Evolutionary conservation across 2,329 filamentous ascomycete species (phyloP), one percentile per base, ranked within the genome.

Genomic region (Phaeosphaeriaceae sp.): DNA sequence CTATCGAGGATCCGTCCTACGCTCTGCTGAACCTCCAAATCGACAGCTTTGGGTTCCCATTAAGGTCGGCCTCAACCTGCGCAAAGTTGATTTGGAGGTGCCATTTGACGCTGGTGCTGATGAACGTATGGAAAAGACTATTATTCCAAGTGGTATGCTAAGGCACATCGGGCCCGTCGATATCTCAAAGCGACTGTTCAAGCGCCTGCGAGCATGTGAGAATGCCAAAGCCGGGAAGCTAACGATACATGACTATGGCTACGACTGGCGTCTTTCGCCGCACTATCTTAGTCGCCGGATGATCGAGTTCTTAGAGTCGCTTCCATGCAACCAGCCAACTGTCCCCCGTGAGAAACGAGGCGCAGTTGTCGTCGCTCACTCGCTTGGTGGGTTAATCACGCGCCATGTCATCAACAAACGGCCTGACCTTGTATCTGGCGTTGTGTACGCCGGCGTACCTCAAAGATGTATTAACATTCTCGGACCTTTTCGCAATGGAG

Each of bases 1-100:
- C 12, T 96, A 97, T 67, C 83, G 93, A 57, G 93, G 93, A 3
- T 96, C 92, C 0, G 82, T 97, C n/a, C 74, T 97, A 23, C 86
- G 92, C 23, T 95, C 91, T 9, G 88, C 90, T 9, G 87, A 91
- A 54, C 83, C 89, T 7, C 88, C 89, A 3, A 85, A 93, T 65
- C 86, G 91, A n/a, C 91, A 96, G 68, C 77, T 96, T 0, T 97
- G 93, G 93, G 90, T 95, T 1, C 92, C 92, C 0, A 87, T 97
- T 66, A 97, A 97, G 73, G 87, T 96, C 21, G 92, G 93, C 1
- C 77, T 97, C 42, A 96, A 96, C 61, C 83, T 97, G 53, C 87
- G 92, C 46, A 96, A 94, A 68, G 92, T 93, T 2, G 90, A 97
- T 68, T 79, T 97, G 3, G 91, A 96, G 69, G 87, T 97, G 8